Evolutionary conservation across 495 filamentous ascomycete species (phyloP), one percentile per base, ranked within the genome.

Genomic region (Neurospora hispaniola): DNA sequence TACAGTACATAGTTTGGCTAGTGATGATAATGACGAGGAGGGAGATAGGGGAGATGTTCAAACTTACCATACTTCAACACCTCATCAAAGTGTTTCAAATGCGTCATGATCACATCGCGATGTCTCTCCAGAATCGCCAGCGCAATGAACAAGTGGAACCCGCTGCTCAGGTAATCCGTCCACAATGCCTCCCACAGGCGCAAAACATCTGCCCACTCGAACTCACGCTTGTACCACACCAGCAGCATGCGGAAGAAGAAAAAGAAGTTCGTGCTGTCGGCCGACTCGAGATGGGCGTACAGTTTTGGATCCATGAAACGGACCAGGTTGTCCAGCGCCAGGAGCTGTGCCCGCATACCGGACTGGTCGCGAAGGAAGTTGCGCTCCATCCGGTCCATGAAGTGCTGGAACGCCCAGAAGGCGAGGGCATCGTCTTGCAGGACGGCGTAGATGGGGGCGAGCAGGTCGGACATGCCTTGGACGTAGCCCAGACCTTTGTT

Each of bases 191-290:
- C 96, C 94, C 96, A 99, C 9, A 99, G 85, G 27, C 91, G 89
- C 41, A 98, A 84, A 40, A 97, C 88, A 78, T 98, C 93, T 46
- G 84, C 78, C 93, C 94, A 98, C 76, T 88, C 86, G 77, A 98
- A 99, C 82, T 99, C 96, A 5, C 96, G 92, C 83, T 99, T 98
- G 82, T 94, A 99, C 95, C 95, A 98, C 23, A 99, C 96, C 0
- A 99, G 85, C 35, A 99, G 85, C 94, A 98, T 98, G 35, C 96
- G 90, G 87, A 98, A 99, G 86, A 98, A 98, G 85, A 99, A 99
- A 81, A 99, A 99, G 82, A 98, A 99, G 81, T 99, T 98, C 23
- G 96, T 98, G 76, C 90, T 93, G 74, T 98, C 96, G 35, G 94
- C 93, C 9, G 86, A 89, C 78, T 97, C 89, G 0, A 99, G 86